Base-by-base conservation (phyloP, 371 early-diverging fungal species). In the Mortierella sp. region DNA sequence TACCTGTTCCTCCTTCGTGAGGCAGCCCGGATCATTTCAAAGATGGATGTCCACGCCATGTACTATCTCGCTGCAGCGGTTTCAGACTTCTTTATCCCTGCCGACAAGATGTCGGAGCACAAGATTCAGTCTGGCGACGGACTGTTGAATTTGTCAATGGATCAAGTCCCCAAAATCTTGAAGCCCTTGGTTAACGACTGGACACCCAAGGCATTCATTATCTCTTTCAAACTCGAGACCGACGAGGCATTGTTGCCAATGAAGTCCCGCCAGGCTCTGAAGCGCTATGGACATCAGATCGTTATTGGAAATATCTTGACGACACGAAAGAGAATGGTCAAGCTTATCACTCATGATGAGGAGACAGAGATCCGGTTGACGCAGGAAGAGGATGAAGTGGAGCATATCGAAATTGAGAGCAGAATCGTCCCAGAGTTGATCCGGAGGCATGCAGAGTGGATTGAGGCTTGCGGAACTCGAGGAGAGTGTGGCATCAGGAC, bases 211-310 rank as follows among this genome's bases (percentile, higher is more conserved):
- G 96, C 95, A 0, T 93, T 94, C 70, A 94, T 97, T 66, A 94
- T 99, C 11, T 98, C 98, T 4, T 99, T 99, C 88, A 99, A 99
- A 92, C 86, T 99, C 9, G 99, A 99, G 75, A 99, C 99, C 0
- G 99, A 99, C 68, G 90, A 90, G 5, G 70, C 84, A 5, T 76
- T 98, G 45, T 83, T 99, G 45, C 90, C 93, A 11, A 84, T 89
- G 30, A 99, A 99, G 83, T 93, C 98, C 0, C 86, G 90, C 12
- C 85, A 90, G 76, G 93, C 98, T 6, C 83, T 99, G 30, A 86
- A 85, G 24, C 90, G 92, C 10, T 99, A 99, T 83, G 96, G 97
- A 12, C 99, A 99, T 84, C 98, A 99, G 79, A 89, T 97, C 26
- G 99, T 99, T 18, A 95, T 99, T 85, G 98, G 94, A 28, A 99